phyloP scores from a whole-genome alignment of 805 yeast species.

The Hanseniaspora lindneri region DNA sequence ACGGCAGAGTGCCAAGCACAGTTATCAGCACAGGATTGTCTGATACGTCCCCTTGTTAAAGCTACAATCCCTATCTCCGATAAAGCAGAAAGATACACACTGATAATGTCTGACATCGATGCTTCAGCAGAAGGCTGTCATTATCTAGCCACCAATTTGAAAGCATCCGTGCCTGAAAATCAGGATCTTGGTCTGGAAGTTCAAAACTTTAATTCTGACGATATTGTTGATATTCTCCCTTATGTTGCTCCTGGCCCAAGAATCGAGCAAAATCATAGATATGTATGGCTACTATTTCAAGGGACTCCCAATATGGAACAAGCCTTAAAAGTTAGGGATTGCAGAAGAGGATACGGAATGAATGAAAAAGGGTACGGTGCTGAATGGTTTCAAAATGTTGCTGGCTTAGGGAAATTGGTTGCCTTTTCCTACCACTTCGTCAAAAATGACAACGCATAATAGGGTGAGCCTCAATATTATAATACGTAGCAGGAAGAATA shows the following conservation, averaged over 20 bases:
- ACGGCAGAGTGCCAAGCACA: background rate
- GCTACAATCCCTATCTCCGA: background rate
- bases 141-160: constrained; percentile 1
- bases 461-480: no score
- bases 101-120: constrained; percentile 12
- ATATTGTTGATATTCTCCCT: background rate
- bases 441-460: constrained; percentile 8
- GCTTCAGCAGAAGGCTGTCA: constrained; percentile 16
- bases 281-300: constrained; percentile 12
- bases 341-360: constrained; percentile 15
- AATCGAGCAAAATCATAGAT: constrained; percentile 13
- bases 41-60: background rate
- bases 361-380: constrained; percentile 7
- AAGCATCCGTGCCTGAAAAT: background rate
- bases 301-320: background rate
- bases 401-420: constrained; percentile 5
- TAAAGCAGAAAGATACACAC: background rate
- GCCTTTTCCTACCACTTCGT: constrained; percentile 11
- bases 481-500: no score
- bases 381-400: constrained; percentile 9
- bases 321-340: constrained; percentile 6
- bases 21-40: constrained; percentile 1
- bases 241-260: constrained; percentile 15
- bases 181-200: background rate
- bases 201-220: background rate